These are phyloP conservation scores for Pythium oligandrum DNA, from an alignment of 352 stramenopile species.

Conservation along the genomic window DNA sequence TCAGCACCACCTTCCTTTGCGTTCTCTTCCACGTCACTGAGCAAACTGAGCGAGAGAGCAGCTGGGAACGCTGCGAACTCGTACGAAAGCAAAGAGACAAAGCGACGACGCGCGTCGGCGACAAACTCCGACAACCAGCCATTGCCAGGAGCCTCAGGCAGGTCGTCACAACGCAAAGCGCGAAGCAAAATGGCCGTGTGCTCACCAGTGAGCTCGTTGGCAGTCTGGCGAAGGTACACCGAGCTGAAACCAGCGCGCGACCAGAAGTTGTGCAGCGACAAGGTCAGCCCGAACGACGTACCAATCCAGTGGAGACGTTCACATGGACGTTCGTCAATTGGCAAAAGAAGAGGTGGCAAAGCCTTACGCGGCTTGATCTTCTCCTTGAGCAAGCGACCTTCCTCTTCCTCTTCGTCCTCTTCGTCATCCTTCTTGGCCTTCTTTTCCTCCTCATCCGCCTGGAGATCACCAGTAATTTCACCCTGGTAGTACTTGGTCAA, in stretches of 20 bases:
- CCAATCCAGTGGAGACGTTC: slow-evolving; percentile 98
- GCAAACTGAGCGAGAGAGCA: slow-evolving; percentile 87
- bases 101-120: slow-evolving; percentile 90
- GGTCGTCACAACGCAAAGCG: slow-evolving; percentile 64
- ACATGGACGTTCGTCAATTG: slow-evolving; percentile 91
- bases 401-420: slow-evolving; percentile 47
- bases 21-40: slow-evolving; percentile 62
- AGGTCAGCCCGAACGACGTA: slow-evolving; percentile 97
- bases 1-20: slow-evolving; percentile 13
- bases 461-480: slow-evolving; percentile 81
- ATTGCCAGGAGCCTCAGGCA: slow-evolving; percentile 65
- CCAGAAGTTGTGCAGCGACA: slow-evolving; percentile 98
- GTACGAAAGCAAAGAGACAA: slow-evolving; percentile 92
- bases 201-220: slow-evolving; percentile 99
- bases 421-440: slow-evolving; percentile 31
- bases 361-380: slow-evolving; percentile 95
- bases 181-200: slow-evolving; percentile 94
- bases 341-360: slow-evolving; percentile 95
- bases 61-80: slow-evolving; percentile 91
- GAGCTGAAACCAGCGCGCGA: slow-evolving; percentile 90
- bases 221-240: slow-evolving; percentile 98
- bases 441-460: slow-evolving; percentile 26
- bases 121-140: slow-evolving; percentile 95
- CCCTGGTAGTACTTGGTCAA: slow-evolving; percentile 98
- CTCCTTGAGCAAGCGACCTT: slow-evolving; percentile 59